Evolutionary conservation across 495 filamentous ascomycete genomes (phyloP), one percentile per base, ranked within the genome.

Genomic region (Penicillium ochrochloron): DNA sequence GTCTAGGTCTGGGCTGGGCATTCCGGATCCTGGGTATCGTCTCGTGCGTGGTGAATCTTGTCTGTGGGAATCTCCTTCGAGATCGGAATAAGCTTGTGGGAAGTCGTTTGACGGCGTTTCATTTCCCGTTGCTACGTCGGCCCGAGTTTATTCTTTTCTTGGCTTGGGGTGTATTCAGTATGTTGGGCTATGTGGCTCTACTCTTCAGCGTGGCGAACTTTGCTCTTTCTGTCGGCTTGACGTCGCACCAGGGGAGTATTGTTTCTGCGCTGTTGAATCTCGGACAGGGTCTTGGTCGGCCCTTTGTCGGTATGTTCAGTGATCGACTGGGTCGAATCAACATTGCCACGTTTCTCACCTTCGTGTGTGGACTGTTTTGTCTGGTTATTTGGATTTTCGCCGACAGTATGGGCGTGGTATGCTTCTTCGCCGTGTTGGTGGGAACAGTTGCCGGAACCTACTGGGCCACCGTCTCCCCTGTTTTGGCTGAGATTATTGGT

Each of bases 161-260:
- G 6, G 80, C 78, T 23, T 95, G 89, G 86, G 88, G 88, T 21
- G 82, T 88, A 52, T 83, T 94, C 62, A 87, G 83, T 58, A 85
- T 93, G 79, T 80, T 95, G 14, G 89, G 89, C 17, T 95, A 95
- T 66, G 81, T 91, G 51, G 88, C 90, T 12, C 79, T 95, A 10
- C 74, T 94, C 27, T 94, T 92, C 77, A 92, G 89, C 42, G 77
- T 96, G 34, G 85, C 90, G 17, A 89, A 90, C 64, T 95, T 90
- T 72, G 87, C 89, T 5, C 75, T 82, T 39, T 82, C 83, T 1
- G 81, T 93, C 17, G 92, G 92, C 4, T 83, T 94, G 31, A 80
- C 82, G 0, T 77, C 86, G 1, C 80, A 81, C 29, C 90, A 94
- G 73, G 90, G 87, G 4, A 89, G 89, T 34, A 77, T 91, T 51